A percentile compares a stretch with the other conserved stretches of the same genome.
These are phyloP conservation scores for Aureoboletus auriporus DNA, from an alignment of 768 basidiomycete species.

Conservation along the genomic window DNA sequence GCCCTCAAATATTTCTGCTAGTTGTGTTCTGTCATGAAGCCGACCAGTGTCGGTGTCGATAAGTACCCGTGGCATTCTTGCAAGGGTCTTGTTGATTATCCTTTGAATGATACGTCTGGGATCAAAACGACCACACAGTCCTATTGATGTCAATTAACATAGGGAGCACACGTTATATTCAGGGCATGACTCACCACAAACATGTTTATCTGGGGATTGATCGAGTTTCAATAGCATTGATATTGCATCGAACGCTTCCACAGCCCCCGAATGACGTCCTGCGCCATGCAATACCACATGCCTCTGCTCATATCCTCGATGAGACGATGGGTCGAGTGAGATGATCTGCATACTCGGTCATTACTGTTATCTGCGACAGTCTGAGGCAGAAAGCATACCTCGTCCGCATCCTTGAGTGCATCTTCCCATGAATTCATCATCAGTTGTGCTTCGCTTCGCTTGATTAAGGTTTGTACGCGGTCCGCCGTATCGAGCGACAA, in stretches of 20 bases:
- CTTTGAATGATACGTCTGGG: no score
- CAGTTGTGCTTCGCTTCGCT: background rate
- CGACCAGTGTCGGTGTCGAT: no score
- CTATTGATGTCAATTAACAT: no score
- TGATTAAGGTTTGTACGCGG: background rate
- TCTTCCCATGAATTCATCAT: background rate
- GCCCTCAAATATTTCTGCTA: no score
- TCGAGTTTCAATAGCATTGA: background rate
- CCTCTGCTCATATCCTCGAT: background rate
- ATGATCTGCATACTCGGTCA: background rate
- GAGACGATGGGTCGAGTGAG: background rate
- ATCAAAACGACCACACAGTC: no score
- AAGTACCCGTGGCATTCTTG: no score
- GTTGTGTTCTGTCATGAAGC: no score
- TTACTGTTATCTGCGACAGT: background rate
- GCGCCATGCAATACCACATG: background rate
- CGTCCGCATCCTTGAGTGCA: slow-evolving; percentile 11
- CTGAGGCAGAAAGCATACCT: background rate
- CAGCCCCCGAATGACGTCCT: background rate
- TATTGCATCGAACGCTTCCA: background rate
- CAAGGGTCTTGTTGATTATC: no score
- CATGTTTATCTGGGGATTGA: no score
- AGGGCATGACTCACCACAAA: no score
- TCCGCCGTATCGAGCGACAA: background rate
- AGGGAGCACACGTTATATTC: no score